Evolutionary conservation across 768 basidiomycete genomes (phyloP), one percentile per base, ranked within the genome.

Genomic region (Mycena rosella): DNA sequence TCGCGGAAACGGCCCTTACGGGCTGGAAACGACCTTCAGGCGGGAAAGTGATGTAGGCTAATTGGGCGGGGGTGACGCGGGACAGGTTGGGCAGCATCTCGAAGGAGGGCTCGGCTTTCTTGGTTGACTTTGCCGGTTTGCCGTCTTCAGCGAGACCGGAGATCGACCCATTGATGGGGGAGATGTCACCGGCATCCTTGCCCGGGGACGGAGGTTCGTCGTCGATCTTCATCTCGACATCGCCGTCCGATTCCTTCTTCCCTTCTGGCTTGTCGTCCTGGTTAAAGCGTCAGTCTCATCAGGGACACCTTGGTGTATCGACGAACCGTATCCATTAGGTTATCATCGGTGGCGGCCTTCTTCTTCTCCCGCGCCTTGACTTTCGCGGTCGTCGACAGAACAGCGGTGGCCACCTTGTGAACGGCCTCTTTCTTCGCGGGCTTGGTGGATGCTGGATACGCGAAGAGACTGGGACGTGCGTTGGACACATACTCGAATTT

Each of bases 341-440:
- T 93, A 14, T 87, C 89, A 55, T 95, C 95, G 5, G 88, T 90
- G 45, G 88, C 93, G 48, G 93, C 94, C 79, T 98, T 96, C 74
- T 89, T 93, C 86, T 94, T 96, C 76, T 96, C 96, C 70, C 98
- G 87, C 2, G 96, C 96, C 77, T 95, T 95, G n/a, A 94, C 95
- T 78, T 95, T 97, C 0, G 96, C 97, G 2, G 98, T 99, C 0
- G 98, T 99, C 10, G 96, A 98, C 44, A 99, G 86, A 14, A 99
- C 96, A 38, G 96, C 98, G 17, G 96, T 91, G 30, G 94, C 96
- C 59, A 97, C 92, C 80, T 97, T 98, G 45, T 93, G 88, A 24
- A 94, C 91, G 0, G 93, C 86, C 82, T 98, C 96, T 80, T 96
- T 97, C 82, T 95, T 94, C 7, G 94, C 93, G 14, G 96, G 93